phyloP scores from a whole-genome alignment of 2,329 filamentous ascomycete species.

The Cadophora gregata region DNA sequence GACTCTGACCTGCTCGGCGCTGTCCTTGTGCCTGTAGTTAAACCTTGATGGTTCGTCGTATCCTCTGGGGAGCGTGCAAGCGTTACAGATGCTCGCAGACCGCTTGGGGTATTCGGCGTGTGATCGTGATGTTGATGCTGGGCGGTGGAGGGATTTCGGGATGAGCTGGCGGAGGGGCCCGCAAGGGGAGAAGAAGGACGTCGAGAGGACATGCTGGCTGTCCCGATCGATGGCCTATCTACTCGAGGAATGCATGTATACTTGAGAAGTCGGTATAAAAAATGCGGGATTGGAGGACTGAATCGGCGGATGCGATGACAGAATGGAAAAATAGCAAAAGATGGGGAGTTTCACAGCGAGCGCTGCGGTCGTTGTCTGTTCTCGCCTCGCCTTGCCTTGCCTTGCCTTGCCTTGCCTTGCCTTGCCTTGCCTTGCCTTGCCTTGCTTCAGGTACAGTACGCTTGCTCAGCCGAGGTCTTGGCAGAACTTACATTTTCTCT shows the following conservation, averaged over 20 bases:
- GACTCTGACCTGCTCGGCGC: constrained; percentile 33
- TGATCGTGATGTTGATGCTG: constrained; percentile 35
- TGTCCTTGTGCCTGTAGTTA: constrained; percentile 7
- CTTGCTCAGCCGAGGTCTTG: no score
- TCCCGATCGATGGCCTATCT: constrained; percentile 7
- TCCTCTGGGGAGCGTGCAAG: constrained; percentile 37
- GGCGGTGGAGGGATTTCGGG: constrained; percentile 27
- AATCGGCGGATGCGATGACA: neutral
- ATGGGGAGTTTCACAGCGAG: no score
- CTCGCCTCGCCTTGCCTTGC: no score
- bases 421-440: no score
- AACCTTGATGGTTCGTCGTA: constrained; percentile 2
- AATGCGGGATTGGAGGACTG: no score
- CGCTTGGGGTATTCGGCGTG: constrained; percentile 40
- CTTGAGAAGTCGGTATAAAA: neutral
- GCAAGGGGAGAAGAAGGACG: constrained; percentile 21
- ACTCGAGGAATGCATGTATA: constrained; percentile 20
- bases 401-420: no score
- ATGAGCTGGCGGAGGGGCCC: constrained; percentile 9
- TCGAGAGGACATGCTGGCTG: constrained; percentile 18
- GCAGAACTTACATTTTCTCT: no score
- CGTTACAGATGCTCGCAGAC: constrained; percentile 41
- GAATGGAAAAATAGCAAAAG: no score
- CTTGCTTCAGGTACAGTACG: no score
- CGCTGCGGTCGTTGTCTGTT: no score